These are phyloP conservation scores for Plasmodium blacklocki DNA, from an alignment of 169 alveolate species.

Conservation along the genomic window DNA sequence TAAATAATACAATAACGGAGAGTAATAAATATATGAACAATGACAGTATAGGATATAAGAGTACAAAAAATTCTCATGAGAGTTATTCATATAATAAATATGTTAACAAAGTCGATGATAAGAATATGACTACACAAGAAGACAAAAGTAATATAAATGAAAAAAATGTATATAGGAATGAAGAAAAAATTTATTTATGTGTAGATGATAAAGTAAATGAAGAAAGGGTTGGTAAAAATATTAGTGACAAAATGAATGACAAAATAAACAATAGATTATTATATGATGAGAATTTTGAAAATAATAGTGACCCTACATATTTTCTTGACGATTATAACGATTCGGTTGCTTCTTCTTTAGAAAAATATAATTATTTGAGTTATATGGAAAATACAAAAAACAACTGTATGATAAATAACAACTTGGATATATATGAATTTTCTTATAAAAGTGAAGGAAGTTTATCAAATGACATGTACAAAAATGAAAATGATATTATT, in stretches of 20 bases:
- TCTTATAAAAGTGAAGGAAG: conserved; percentile 27
- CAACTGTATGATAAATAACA: not conserved
- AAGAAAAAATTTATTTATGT: too few species aligned
- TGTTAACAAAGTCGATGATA: too few species aligned
- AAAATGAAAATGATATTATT: not conserved
- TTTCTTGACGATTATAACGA: not conserved
- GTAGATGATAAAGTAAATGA: not conserved
- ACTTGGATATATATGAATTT: conserved; percentile 31
- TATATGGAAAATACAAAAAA: not conserved
- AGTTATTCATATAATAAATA: too few species aligned
- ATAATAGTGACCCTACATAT: conserved; percentile 1
- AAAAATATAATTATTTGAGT: conserved; percentile 1
- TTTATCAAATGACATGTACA: conserved; percentile 17
- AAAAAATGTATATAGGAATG: too few species aligned
- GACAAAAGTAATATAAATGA: too few species aligned
- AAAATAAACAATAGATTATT: not conserved
- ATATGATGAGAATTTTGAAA: not conserved
- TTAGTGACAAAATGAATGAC: not conserved
- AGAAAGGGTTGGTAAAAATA: not conserved
- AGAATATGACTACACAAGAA: too few species aligned
- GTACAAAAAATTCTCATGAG: too few species aligned
- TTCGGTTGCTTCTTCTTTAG: not conserved
- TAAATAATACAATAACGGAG: not conserved
- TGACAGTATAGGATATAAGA: not conserved
- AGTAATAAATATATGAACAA: not conserved